Percentiles rank a stretch among this genome's conserved stretches.
Evolutionary conservation across 2,329 filamentous ascomycete species (phyloP).

Genomic region (Phyllosticta paracitricarpa): DNA sequence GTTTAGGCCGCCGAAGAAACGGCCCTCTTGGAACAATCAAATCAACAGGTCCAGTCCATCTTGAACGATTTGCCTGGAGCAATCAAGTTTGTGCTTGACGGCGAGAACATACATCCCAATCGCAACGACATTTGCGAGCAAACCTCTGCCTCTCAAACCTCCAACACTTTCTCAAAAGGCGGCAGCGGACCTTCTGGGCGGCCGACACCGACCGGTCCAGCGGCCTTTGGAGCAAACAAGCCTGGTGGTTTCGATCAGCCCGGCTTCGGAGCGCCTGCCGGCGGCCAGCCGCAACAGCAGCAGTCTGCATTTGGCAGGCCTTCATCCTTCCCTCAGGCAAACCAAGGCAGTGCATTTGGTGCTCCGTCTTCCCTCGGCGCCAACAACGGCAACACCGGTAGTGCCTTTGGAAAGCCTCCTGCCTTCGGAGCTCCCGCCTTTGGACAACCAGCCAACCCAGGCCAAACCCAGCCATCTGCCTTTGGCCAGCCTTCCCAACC

Average conservation of each 20-base stretch:
- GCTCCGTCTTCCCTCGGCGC: conserved; percentile 24
- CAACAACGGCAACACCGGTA: not conserved
- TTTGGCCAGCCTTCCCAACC: conserved; percentile 17
- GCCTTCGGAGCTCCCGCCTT: conserved; percentile 14
- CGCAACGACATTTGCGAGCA: conserved; percentile 13
- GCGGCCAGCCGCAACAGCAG: not conserved
- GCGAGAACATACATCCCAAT: conserved; percentile 25
- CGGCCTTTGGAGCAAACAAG: conserved; percentile 2
- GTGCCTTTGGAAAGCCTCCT: conserved; percentile 9
- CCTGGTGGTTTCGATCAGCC: conserved; percentile 2
- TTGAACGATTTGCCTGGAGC: conserved; percentile 62
- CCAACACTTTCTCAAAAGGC: not conserved
- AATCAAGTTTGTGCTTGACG: conserved; percentile 27
- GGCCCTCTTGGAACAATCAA: not conserved
- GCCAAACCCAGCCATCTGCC: not conserved
- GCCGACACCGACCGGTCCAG: not conserved
- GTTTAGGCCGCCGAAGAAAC: conserved; percentile 10
- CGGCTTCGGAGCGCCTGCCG: not conserved
- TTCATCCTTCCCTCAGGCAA: conserved; percentile 10
- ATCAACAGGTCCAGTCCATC: conserved; percentile 60
- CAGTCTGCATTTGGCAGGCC: conserved; percentile 2
- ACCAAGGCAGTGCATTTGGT: not conserved
- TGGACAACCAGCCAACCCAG: conserved; percentile 16
- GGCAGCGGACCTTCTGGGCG: not conserved
- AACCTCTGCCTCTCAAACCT: not conserved